These are phyloP conservation scores for Dionaea muscipula DNA, from an alignment of 179 eudicot species.

Conservation along the genomic window DNA sequence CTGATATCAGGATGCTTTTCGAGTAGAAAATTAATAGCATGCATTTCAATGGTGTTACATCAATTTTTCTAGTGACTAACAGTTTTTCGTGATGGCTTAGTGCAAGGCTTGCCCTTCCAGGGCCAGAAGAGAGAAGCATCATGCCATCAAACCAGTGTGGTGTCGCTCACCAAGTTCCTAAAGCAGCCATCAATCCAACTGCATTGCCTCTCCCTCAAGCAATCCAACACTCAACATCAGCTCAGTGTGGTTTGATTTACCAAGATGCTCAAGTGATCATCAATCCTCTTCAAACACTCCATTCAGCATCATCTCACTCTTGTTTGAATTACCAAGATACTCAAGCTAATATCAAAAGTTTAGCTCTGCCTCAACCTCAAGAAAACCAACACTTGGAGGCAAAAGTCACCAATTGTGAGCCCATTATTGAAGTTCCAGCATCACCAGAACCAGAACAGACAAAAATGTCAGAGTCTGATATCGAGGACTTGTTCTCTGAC, in stretches of 20 bases:
- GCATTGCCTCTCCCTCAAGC: constrained; percentile 17
- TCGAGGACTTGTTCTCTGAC: constrained; percentile 31
- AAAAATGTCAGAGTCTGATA: constrained; percentile 17
- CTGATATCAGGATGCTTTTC: too few relatives aligned
- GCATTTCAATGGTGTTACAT: background rate
- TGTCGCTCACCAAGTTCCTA: constrained; percentile 10
- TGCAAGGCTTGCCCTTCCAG: constrained; percentile 38
- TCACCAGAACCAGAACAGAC: constrained; percentile 47
- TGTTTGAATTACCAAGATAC: constrained; percentile 9
- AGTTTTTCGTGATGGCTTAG: constrained; percentile 10
- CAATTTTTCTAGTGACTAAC: background rate
- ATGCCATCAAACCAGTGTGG: constrained; percentile 14
- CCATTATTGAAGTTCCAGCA: constrained; percentile 73
- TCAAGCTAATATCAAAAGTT: constrained; percentile 13
- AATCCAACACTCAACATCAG: constrained; percentile 12
- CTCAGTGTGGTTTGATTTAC: too few relatives aligned
- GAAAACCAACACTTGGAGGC: constrained; percentile 4
- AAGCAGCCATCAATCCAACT: constrained; percentile 15
- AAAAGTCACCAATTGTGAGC: constrained; percentile 26
- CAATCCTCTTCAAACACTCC: too few relatives aligned
- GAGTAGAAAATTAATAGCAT: background rate
- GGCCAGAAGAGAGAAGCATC: constrained; percentile 36
- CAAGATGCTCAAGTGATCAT: too few relatives aligned
- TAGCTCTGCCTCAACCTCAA: constrained; percentile 17
- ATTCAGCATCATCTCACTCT: constrained; percentile 9